Evolutionary conservation across 129 eudicot species (phyloP), one percentile per base, ranked within the genome.

Genomic region (Deinandra increscens): DNA sequence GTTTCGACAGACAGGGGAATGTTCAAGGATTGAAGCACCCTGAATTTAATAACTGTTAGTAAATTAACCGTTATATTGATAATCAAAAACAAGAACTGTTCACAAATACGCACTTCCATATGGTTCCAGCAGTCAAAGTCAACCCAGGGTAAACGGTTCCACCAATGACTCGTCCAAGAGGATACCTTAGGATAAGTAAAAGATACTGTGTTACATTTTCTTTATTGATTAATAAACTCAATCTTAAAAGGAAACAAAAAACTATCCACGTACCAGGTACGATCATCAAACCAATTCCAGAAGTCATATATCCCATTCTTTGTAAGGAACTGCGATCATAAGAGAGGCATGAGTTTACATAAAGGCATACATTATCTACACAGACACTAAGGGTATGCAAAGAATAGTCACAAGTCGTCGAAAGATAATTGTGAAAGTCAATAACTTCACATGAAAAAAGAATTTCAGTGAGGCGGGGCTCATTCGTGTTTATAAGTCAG

Each of bases 221-320:
- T 33, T 50, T 51, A 58, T 65, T 15, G 41, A 66, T 22, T 22
- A 29, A 64, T 14, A 70, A 60, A 34, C 60, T 6, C 18, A 15
- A 29, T 53, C 4, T 62, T 38, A 17, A 8, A 58, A 36, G 34
- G 34, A 78, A 60, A 56, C 18, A 17, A 26, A 74, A 67, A 3
- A 11, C 60, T 44, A 46, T 71, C 39, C n/a, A 64, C 58, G 61
- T 53, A 93, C 99, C 99, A 89, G 77, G 99, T 93, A 49, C 99
- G 86, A 72, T 93, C 99, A 42, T 93, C 99, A 82, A 89, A 93
- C 95, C 97, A 93, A 62, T 93, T 93, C 99, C 99, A 93, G 60
- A 93, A 93, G 88, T 93, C 99, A 79, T 93, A 93, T 74, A 93
- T 91, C 76, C 99, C 99, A 58, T 85, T 93, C 83, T 93, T 93